These are phyloP conservation scores for Yamadazyma spencermartinsiae DNA, from an alignment of 1,139 yeast species.

Conservation along the genomic window DNA sequence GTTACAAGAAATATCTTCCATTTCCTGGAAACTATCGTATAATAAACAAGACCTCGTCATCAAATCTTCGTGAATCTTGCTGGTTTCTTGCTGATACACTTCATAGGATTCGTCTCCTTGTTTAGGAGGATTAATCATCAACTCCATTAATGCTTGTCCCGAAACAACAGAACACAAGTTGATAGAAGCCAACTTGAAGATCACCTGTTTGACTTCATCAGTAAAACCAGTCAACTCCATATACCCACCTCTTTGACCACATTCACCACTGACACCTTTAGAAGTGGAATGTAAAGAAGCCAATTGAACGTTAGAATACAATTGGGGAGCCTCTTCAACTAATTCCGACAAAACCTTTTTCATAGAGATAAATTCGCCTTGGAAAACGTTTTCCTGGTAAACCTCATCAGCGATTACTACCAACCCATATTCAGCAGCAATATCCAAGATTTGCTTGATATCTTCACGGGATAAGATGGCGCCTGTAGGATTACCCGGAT, in stretches of 20 bases:
- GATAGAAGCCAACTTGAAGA: constrained; percentile 85
- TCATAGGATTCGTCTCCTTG: constrained; percentile 76
- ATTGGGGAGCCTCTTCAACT: constrained; percentile 50
- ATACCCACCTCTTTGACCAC: constrained; percentile 99
- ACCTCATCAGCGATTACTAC: constrained; percentile 98
- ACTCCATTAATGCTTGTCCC: constrained; percentile 89
- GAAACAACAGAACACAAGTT: constrained; percentile 91
- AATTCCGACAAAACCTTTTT: constrained; percentile 67
- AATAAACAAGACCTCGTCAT: constrained; percentile 61
- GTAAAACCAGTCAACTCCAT: constrained; percentile 88
- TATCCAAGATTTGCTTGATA: constrained; percentile 66
- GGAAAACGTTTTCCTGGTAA: constrained; percentile 87
- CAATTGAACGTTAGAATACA: constrained; percentile 73
- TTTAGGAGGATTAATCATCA: constrained; percentile 90
- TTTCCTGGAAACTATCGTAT: constrained; percentile 65
- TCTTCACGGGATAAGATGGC: constrained; percentile 66
- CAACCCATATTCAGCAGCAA: constrained; percentile 82
- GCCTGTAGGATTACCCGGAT: constrained; percentile 99
- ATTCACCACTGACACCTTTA: constrained; percentile 95
- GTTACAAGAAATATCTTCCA: constrained; percentile 84
- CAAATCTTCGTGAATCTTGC: constrained; percentile 60
- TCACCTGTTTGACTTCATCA: constrained; percentile 63
- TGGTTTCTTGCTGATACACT: constrained; percentile 61
- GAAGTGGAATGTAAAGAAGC: constrained; percentile 96
- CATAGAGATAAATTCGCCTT: constrained; percentile 64